phyloP scores from a whole-genome alignment of 495 filamentous ascomycete genomes.

The Coniosporium apollinis region DNA sequence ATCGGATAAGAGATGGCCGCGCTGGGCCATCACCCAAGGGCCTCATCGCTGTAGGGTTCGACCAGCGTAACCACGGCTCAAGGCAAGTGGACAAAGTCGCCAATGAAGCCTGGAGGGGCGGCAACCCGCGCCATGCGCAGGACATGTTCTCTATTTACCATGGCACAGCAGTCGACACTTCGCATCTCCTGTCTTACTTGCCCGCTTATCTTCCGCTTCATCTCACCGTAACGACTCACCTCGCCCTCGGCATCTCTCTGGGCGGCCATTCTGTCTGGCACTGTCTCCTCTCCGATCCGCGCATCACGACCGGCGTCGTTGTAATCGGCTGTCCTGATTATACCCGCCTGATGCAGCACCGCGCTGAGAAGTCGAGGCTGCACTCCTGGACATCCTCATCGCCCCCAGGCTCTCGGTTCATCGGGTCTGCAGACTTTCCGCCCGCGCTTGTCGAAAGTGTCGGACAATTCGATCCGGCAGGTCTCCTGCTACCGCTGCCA shows the following conservation, averaged over 20 bases:
- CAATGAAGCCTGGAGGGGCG: constrained; percentile 63
- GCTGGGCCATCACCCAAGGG: constrained; percentile 24
- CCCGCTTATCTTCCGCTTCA: constrained; percentile 50
- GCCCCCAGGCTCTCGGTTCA: constrained; percentile 43
- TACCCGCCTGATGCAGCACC: constrained; percentile 57
- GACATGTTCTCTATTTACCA: constrained; percentile 67
- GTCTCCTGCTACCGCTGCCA: constrained; percentile 13
- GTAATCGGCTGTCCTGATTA: constrained; percentile 88
- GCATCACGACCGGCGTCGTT: constrained; percentile 48
- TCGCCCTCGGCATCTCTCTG: constrained; percentile 67
- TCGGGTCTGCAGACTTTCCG: constrained; percentile 65
- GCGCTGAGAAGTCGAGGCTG: constrained; percentile 56
- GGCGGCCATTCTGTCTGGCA: constrained; percentile 87
- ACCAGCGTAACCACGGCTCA: constrained; percentile 79
- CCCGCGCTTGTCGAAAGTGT: constrained; percentile 43
- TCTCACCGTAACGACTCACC: constrained; percentile 44
- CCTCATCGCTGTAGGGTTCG: constrained; percentile 67
- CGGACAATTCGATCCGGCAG: constrained; percentile 49
- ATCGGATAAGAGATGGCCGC: constrained; percentile 11
- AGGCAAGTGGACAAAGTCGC: constrained; percentile 37
- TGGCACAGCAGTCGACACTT: constrained; percentile 62
- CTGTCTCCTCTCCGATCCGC: constrained; percentile 55
- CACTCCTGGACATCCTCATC: constrained; percentile 37
- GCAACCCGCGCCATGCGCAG: constrained; percentile 68
- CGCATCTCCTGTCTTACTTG: constrained; percentile 51